Percentiles rank a stretch among this genome's conserved stretches.
These are phyloP conservation scores for Martiniozyma asiatica DNA, from an alignment of 1,139 yeast genomes.

Conservation along the genomic window DNA sequence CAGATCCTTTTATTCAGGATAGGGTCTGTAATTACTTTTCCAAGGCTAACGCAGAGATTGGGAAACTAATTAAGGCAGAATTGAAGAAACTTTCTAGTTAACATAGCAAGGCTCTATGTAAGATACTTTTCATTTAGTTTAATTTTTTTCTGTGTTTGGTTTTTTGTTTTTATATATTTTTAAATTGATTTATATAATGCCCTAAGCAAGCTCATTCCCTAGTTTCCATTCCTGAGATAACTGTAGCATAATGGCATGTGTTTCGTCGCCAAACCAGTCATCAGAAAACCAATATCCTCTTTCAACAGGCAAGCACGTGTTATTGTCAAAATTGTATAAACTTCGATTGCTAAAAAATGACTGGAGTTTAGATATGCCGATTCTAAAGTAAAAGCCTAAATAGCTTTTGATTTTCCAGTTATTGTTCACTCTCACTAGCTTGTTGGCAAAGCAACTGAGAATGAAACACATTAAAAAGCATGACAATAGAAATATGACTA, in stretches of 20 bases:
- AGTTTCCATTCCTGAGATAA: too few relatives aligned
- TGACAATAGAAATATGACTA: constrained; percentile 7
- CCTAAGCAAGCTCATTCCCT: too few relatives aligned
- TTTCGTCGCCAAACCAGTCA: constrained; percentile 15
- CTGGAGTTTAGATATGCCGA: constrained; percentile 2
- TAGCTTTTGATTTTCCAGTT: constrained; percentile 3
- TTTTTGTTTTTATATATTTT: too few relatives aligned
- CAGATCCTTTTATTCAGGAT: constrained; percentile 69
- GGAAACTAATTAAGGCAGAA: constrained; percentile 50
- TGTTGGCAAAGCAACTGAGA: constrained; percentile 8
- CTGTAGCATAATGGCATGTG: too few relatives aligned
- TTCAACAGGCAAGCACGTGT: too few relatives aligned
- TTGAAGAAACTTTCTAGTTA: constrained; percentile 10
- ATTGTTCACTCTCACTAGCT: constrained; percentile 9
- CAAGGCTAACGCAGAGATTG: constrained; percentile 61
- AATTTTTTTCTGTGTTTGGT: too few relatives aligned
- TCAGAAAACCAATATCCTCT: constrained; percentile 9
- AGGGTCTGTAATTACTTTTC: constrained; percentile 67
- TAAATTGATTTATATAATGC: too few relatives aligned
- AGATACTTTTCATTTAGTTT: too few relatives aligned
- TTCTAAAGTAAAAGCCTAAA: constrained; percentile 2
- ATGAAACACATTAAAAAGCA: constrained; percentile 5
- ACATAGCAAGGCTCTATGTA: too few relatives aligned
- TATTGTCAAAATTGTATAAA: constrained; percentile 14
- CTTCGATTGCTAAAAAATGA: constrained; percentile 10